phyloP scores from a whole-genome alignment of 371 early-diverging fungal genomes.

The Mucor piriformis region DNA sequence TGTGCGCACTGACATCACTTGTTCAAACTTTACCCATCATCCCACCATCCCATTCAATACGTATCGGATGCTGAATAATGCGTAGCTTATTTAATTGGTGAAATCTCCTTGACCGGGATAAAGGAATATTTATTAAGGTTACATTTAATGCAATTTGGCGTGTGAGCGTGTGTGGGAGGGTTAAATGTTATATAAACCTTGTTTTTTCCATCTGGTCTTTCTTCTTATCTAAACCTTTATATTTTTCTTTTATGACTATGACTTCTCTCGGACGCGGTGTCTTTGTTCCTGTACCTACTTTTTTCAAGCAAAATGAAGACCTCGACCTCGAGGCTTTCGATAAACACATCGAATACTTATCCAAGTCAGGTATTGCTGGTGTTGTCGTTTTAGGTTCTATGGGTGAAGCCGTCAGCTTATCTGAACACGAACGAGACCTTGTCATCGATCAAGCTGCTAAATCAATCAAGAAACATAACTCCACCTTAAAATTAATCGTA shows the following conservation, averaged over 20 bases:
- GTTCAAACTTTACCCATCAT: too few relatives aligned
- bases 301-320: slow-evolving; percentile 50
- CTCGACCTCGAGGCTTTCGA: slow-evolving; percentile 46
- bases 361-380: slow-evolving; percentile 47
- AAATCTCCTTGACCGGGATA: background rate
- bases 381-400: slow-evolving; percentile 51
- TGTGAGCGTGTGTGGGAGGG: background rate
- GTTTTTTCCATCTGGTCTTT: too few relatives aligned
- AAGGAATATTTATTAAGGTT: background rate
- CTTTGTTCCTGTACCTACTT: slow-evolving; percentile 51
- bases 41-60: too few relatives aligned
- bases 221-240: background rate
- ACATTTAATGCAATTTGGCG: background rate
- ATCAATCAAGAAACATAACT: slow-evolving; percentile 36
- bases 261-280: slow-evolving; percentile 37
- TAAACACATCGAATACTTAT: slow-evolving; percentile 38
- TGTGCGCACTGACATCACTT: too few relatives aligned
- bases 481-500: slow-evolving; percentile 37
- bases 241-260: slow-evolving; percentile 3
- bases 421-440: slow-evolving; percentile 38
- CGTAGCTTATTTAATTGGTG: too few relatives aligned
- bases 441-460: slow-evolving; percentile 32
- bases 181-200: too few relatives aligned
- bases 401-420: slow-evolving; percentile 50
- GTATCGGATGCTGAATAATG: too few relatives aligned